Evolutionary conservation across 176 grass and related monocot genomes (phyloP).

Genomic region (Coix lacrymajobi): DNA sequence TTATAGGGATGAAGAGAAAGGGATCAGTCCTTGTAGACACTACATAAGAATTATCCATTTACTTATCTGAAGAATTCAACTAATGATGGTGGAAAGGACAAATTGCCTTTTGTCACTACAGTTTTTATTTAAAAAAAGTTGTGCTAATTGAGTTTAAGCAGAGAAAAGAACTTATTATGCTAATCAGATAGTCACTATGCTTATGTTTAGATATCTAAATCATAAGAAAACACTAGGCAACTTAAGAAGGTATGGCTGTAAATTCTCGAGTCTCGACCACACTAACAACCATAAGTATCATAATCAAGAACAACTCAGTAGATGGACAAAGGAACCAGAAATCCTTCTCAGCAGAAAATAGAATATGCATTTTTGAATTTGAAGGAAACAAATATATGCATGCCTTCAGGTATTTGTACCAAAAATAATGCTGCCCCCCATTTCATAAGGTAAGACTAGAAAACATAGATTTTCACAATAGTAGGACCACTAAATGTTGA

Average conservation of each 20-base stretch:
- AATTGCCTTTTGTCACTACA: neutral
- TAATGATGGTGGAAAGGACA: neutral
- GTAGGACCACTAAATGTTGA: neutral
- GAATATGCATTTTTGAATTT: no score
- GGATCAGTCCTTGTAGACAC: neutral
- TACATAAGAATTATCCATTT: constrained; percentile 4
- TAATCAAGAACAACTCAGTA: neutral
- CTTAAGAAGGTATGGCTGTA: neutral
- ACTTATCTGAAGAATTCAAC: neutral
- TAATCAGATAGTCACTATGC: neutral
- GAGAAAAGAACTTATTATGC: neutral
- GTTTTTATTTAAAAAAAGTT: neutral
- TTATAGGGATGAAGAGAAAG: neutral
- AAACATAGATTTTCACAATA: neutral
- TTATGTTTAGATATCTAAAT: neutral
- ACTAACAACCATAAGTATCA: neutral
- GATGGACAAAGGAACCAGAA: neutral
- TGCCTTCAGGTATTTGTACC: neutral
- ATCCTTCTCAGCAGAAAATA: neutral
- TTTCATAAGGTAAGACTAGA: neutral
- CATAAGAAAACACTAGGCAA: neutral
- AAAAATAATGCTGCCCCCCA: neutral
- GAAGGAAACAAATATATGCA: neutral
- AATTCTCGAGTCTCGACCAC: neutral
- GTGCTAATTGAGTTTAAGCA: neutral